These are phyloP conservation scores for Mycena epipterygia DNA, from an alignment of 768 basidiomycete genomes.

Conservation along the genomic window DNA sequence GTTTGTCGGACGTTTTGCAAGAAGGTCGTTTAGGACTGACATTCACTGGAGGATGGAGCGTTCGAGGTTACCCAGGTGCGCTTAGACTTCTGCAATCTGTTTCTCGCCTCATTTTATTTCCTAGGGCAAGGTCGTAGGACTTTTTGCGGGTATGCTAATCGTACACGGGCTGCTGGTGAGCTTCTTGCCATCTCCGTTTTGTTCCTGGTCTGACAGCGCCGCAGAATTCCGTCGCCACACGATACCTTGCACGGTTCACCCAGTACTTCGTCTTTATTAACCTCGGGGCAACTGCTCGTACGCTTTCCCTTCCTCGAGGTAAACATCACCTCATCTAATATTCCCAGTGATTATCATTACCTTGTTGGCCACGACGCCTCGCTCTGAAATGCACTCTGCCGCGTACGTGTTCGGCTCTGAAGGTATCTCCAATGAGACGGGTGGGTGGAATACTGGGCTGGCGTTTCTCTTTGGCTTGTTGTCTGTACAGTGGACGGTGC, in stretches of 20 bases:
- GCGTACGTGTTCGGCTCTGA: conserved; percentile 83
- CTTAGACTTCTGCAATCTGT: neutral
- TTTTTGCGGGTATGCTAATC: conserved; percentile 82
- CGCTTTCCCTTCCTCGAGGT: conserved; percentile 37
- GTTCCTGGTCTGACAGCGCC: conserved; percentile 12
- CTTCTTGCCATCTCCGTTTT: conserved; percentile 16
- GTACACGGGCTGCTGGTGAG: conserved; percentile 80
- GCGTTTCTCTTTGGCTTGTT: conserved; percentile 89
- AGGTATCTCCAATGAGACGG: conserved; percentile 84
- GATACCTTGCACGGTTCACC: conserved; percentile 80
- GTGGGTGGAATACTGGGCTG: conserved; percentile 83
- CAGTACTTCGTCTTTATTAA: conserved; percentile 89
- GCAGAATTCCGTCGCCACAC: conserved; percentile 81
- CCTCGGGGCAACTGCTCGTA: conserved; percentile 80
- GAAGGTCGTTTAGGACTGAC: conserved; percentile 15
- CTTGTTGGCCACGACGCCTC: conserved; percentile 79
- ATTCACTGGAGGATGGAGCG: conserved; percentile 58
- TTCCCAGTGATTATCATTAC: conserved; percentile 86
- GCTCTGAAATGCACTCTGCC: conserved; percentile 85
- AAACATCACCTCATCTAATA: conserved; percentile 5
- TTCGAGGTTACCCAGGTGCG: conserved; percentile 69
- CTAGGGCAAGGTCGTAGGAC: conserved; percentile 82
- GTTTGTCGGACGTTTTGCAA: conserved; percentile 41
- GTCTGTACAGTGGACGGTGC: conserved; percentile 89
- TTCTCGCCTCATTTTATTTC: conserved; percentile 2